A percentile compares a stretch with the other conserved stretches of the same genome.
These are phyloP conservation scores for Hypoxylon sp. DNA, from an alignment of 2,329 filamentous ascomycete species.

Conservation along the genomic window DNA sequence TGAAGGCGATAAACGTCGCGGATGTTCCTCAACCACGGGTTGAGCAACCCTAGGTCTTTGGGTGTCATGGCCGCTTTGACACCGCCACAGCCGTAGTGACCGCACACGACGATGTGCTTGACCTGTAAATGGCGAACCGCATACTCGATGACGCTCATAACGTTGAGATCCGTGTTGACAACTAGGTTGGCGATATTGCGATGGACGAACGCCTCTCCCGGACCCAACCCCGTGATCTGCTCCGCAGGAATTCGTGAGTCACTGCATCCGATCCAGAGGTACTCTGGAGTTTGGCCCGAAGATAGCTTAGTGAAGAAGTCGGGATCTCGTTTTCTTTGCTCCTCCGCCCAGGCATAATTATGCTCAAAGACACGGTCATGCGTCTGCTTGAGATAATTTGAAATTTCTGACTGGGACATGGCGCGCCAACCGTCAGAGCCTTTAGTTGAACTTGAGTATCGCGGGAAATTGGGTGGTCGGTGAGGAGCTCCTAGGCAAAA, in stretches of 20 bases:
- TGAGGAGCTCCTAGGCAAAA: slow-evolving; percentile 6
- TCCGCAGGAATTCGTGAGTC: slow-evolving; percentile 94
- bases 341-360: slow-evolving; percentile 76
- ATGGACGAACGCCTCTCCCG: slow-evolving; percentile 94
- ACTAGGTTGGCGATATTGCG: slow-evolving; percentile 96
- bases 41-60: slow-evolving; percentile 77
- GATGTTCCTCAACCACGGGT: slow-evolving; percentile 82
- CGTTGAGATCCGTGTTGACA: slow-evolving; percentile 83
- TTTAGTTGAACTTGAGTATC: slow-evolving; percentile 34
- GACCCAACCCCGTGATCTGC: slow-evolving; percentile 83
- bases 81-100: slow-evolving; percentile 83
- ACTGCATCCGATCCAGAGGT: slow-evolving; percentile 91
- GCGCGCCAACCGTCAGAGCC: slow-evolving; percentile 36
- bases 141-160: slow-evolving; percentile 87
- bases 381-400: slow-evolving; percentile 71
- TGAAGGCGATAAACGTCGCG: slow-evolving; percentile 81
- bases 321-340: slow-evolving; percentile 71
- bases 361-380: slow-evolving; percentile 78
- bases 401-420: slow-evolving; percentile 58
- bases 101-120: slow-evolving; percentile 85
- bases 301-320: slow-evolving; percentile 75
- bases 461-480: slow-evolving; percentile 19
- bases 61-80: slow-evolving; percentile 82
- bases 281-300: slow-evolving; percentile 77
- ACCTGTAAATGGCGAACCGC: slow-evolving; percentile 85